These are phyloP conservation scores for Haplographium delicatum DNA, from an alignment of 495 filamentous ascomycete species.

Conservation along the genomic window DNA sequence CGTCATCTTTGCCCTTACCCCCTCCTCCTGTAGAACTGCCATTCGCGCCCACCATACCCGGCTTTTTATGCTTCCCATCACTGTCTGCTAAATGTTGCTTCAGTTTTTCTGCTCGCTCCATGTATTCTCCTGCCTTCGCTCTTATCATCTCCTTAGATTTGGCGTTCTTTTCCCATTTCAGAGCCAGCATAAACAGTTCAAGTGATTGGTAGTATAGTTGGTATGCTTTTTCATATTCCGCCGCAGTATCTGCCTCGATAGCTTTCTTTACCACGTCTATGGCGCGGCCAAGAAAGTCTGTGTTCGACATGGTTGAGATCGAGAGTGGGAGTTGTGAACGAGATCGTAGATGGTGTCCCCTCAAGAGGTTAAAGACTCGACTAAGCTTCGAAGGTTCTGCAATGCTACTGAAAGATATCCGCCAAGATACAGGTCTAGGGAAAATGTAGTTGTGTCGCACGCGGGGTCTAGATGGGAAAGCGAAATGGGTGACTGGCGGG, in stretches of 20 bases:
- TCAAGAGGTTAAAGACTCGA: too few species aligned
- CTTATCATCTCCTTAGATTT: constrained; percentile 96
- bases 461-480: too few species aligned
- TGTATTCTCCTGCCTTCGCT: constrained; percentile 88
- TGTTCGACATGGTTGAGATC: constrained; percentile 75
- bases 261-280: constrained; percentile 95
- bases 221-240: constrained; percentile 94
- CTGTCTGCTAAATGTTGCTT: constrained; percentile 78
- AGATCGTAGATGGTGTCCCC: too few species aligned
- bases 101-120: constrained; percentile 96
- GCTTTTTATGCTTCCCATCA: constrained; percentile 68
- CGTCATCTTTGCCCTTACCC: constrained; percentile 50
- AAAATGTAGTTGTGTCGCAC: too few species aligned
- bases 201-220: constrained; percentile 90
- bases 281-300: constrained; percentile 91
- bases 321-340: constrained; percentile 18
- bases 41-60: constrained; percentile 79
- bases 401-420: too few species aligned
- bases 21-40: constrained; percentile 59
- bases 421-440: too few species aligned
- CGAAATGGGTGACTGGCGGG: too few species aligned
- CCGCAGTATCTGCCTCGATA: constrained; percentile 92
- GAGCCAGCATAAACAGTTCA: constrained; percentile 91
- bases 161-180: constrained; percentile 98
- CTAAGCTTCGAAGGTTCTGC: too few species aligned